A percentile compares a stretch with the other conserved stretches of the same genome.
Conservation (phyloP, 1,139 yeast species). For the Sugiyamaella grinbergsii region DNA sequence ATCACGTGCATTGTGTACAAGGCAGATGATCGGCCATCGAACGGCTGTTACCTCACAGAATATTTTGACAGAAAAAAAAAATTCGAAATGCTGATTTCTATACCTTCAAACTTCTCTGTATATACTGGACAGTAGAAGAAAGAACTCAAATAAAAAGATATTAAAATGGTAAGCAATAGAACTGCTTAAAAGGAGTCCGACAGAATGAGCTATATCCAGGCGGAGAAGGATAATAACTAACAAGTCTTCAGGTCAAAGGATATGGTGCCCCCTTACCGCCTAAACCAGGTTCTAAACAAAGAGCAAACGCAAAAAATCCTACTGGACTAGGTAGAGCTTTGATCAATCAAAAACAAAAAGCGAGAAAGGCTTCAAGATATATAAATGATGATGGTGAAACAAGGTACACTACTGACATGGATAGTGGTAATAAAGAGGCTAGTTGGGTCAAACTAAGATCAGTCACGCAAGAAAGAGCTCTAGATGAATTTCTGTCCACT, state of each 20-base stretch:
- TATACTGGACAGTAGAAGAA: not conserved
- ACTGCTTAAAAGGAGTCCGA: not conserved
- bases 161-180: not conserved
- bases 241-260: slow-evolving; percentile 12
- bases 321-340: slow-evolving; percentile 87
- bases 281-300: slow-evolving; percentile 58
- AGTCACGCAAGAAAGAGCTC: slow-evolving; percentile 89
- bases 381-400: slow-evolving; percentile 69
- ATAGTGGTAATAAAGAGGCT: slow-evolving; percentile 69
- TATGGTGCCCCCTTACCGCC: slow-evolving; percentile 79
- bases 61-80: too few relatives aligned
- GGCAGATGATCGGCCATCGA: too few relatives aligned
- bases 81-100: too few relatives aligned
- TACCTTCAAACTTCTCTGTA: not conserved
- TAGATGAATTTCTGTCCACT: slow-evolving; percentile 92
- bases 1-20: too few relatives aligned
- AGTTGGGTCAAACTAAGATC: slow-evolving; percentile 89
- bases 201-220: not conserved
- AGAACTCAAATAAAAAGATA: not conserved
- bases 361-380: slow-evolving; percentile 66
- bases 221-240: too few relatives aligned
- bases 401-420: slow-evolving; percentile 42
- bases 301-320: slow-evolving; percentile 75
- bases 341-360: slow-evolving; percentile 69
- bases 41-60: too few relatives aligned